Conservation (phyloP, 139 green algal species). For the Monoraphidium neglectum region DNA sequence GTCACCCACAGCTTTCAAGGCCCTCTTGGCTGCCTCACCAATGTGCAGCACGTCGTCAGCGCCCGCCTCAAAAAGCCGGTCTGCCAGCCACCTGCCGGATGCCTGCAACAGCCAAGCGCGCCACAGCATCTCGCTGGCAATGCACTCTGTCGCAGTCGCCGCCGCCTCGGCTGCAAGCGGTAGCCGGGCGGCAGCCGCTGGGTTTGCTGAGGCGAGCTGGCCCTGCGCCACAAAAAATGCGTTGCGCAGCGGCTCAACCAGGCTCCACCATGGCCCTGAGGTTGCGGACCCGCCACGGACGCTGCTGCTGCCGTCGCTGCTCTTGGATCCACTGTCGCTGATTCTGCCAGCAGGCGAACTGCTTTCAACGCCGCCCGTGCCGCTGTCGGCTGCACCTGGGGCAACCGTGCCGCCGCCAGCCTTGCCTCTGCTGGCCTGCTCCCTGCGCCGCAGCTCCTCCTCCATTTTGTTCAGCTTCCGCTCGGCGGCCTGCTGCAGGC, state of each 20-base stretch:
- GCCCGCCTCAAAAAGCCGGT: not conserved
- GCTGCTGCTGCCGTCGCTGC: not conserved
- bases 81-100: not conserved
- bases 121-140: not conserved
- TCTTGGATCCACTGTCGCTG: not conserved
- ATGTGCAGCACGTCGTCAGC: not conserved
- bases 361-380: not conserved
- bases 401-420: not conserved
- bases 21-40: too few species aligned
- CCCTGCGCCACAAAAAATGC: not conserved
- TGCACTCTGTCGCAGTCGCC: not conserved
- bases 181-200: not conserved
- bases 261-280: not conserved
- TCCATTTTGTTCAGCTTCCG: not conserved
- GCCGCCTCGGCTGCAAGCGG: not conserved
- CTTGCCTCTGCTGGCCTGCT: not conserved
- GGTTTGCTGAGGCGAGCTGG: not conserved
- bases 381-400: not conserved
- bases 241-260: not conserved
- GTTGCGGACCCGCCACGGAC: too few species aligned
- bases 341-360: not conserved
- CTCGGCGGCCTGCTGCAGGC: not conserved
- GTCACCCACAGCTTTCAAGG: too few species aligned
- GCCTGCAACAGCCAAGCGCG: not conserved
- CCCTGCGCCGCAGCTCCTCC: not conserved